Base-by-base conservation (phyloP, 306 rosid species). In the Acacia crassicarpa region DNA sequence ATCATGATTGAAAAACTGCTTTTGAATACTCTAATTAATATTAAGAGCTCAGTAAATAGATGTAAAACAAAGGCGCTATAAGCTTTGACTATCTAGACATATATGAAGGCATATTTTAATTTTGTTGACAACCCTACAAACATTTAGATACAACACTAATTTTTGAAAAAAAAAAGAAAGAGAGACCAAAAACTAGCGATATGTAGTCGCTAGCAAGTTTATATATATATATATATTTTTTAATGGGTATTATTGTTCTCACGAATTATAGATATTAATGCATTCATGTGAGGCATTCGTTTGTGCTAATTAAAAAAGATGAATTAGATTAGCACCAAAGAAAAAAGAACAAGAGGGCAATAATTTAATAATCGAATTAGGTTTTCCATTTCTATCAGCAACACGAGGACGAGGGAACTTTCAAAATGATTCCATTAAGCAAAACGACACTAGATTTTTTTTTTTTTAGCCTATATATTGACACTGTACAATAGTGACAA, bases 321-420 rank as follows among this genome's bases (percentile, higher is more conserved):
- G 54, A 54, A 45, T 6, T 65, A 77, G 85, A 81, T 78, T 33
- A 69, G 73, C 53, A 49, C 53, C 58, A 49, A 61, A 78, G 61
- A 75, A 84, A 84, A 65, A 76, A 5, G 67, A 22, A 44, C 2
- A 74, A 81, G 54, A 83, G 54, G 35, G 72, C 46, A 87, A 77
- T 82, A 41, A 84, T 84, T 81, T 82, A 75, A 75, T 20, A 48
- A 54, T 81, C 71, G 73, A 81, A 84, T 61, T 75, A 71, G 80
- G 86, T 81, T 75, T 78, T 30, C 32, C 63, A 53, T 20, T 70
- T 84, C 72, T n/a, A 58, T 77, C 63, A 41, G 67, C 22, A 77
- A 51, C 54, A 51, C 7, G 48, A 63, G 5, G 53, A 48, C 6
- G 75, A 69, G 17, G 83, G 63, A 66, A 46, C 22, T 67, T 49